A percentile compares a stretch with the other conserved stretches of the same genome.
Evolutionary conservation across 2,329 filamentous ascomycete species (phyloP).

Genomic region (Tolypocladium nubicola): DNA sequence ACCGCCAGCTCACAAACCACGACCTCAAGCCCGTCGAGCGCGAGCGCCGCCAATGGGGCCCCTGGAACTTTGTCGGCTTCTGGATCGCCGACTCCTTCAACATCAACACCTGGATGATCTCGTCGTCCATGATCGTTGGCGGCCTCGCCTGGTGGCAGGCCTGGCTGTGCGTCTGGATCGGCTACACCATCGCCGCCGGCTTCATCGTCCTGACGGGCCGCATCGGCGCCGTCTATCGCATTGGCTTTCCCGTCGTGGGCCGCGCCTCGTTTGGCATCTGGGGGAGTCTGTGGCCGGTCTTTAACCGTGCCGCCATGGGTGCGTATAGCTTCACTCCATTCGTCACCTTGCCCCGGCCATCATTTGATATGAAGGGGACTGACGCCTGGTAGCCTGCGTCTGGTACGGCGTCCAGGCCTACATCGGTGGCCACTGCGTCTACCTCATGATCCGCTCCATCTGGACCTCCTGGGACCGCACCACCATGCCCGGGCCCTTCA

Average conservation of each 20-base stretch:
- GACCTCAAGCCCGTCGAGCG: constrained; percentile 76
- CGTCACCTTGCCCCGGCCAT: no score
- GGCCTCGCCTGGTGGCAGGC: constrained; percentile 89
- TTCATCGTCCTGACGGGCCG: constrained; percentile 73
- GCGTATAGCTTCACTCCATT: no score
- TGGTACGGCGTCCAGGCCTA: constrained; percentile 84
- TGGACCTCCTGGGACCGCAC: constrained; percentile 57
- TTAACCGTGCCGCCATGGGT: constrained; percentile 71
- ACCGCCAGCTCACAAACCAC: constrained; percentile 59
- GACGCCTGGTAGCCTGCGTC: constrained; percentile 46
- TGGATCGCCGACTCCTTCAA: constrained; percentile 83
- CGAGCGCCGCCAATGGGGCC: constrained; percentile 69
- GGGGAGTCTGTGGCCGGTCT: constrained; percentile 80
- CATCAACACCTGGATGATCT: constrained; percentile 93
- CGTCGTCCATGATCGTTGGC: constrained; percentile 66
- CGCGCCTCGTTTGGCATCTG: constrained; percentile 79
- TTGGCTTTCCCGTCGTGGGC: constrained; percentile 74
- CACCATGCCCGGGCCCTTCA: constrained; percentile 57
- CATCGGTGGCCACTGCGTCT: constrained; percentile 77
- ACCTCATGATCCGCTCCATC: constrained; percentile 79
- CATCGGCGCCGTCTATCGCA: constrained; percentile 79
- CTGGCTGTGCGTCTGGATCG: constrained; percentile 80
- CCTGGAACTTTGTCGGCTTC: constrained; percentile 82
- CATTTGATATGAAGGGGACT: no score
- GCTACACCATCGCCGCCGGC: constrained; percentile 64